Percentiles rank a stretch among this genome's conserved stretches.
Evolutionary conservation across 1,139 yeast genomes (phyloP).

Genomic region (Saccharomyces hybrid): DNA sequence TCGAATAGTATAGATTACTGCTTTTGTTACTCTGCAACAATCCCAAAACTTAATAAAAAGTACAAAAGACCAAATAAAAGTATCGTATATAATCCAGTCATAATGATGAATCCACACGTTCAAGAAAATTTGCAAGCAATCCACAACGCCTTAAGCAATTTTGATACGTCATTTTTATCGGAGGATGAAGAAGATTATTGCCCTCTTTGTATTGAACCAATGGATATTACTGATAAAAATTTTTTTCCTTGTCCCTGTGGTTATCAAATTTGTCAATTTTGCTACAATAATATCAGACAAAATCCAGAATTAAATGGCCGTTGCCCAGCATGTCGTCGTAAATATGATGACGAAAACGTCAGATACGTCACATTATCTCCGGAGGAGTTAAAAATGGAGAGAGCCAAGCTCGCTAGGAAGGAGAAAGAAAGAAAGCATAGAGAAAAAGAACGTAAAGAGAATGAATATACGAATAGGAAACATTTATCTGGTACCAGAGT

Average conservation of each 20-base stretch:
- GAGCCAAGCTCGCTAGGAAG: constrained; percentile 68
- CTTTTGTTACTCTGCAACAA: not conserved
- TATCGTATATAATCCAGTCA: not conserved
- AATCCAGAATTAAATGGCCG: constrained; percentile 92
- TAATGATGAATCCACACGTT: constrained; percentile 25
- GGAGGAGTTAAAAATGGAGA: constrained; percentile 78
- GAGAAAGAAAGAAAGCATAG: constrained; percentile 82
- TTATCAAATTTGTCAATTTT: constrained; percentile 95
- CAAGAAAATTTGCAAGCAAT: constrained; percentile 26
- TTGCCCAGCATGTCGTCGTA: constrained; percentile 96
- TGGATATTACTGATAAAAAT: constrained; percentile 92
- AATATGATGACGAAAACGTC: constrained; percentile 87
- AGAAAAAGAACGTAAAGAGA: constrained; percentile 88
- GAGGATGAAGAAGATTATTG: constrained; percentile 38
- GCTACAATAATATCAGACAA: constrained; percentile 92
- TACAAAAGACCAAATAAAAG: not conserved
- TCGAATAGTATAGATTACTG: not conserved
- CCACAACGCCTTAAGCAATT: constrained; percentile 26
- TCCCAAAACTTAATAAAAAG: not conserved
- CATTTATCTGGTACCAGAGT: constrained; percentile 96
- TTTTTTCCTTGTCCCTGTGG: constrained; percentile 99
- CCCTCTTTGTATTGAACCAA: constrained; percentile 94
- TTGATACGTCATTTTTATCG: constrained; percentile 29
- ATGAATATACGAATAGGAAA: constrained; percentile 80
- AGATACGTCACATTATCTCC: constrained; percentile 77